Base-by-base conservation (phyloP, 148 eudicot genomes). In the Silene conica region DNA sequence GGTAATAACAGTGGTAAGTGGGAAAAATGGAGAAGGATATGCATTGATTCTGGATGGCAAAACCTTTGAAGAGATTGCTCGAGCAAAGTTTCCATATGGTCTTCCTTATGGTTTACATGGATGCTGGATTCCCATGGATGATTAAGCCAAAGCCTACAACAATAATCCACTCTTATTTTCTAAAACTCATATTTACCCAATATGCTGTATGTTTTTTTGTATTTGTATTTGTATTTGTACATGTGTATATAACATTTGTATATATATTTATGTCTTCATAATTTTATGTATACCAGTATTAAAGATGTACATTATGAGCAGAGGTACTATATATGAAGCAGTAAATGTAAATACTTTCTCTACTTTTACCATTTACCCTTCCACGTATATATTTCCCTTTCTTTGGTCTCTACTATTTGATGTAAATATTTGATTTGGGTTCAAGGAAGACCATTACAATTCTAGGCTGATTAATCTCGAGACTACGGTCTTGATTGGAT, bases 61-160 rank as follows among this genome's bases (percentile, higher is more conserved):
- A 0, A 82, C 89, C 13, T 95, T 95, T 70, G 82, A 90, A 77
- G 99, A 95, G 84, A 89, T 92, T 67, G 97, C 97, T 31, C 83
- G 99, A 62, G 99, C 97, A 12, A 90, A 90, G 77, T 95, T 95
- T 77, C 97, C 99, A 3, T 92, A 92, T 56, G 99, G 97, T 61
- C 94, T 95, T 52, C 99, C 97, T 50, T 95, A 95, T 58, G 99
- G 99, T 15, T 85, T 95, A 61, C 99, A 95, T 79, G 99, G 99
- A 26, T 92, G 97, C 45, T 95, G 99, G 99, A 88, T 95, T 77
- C 97, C 99, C 26, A 80, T 28, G 79, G 83, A 76, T 6, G n/a
- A n/a, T n/a, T n/a, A n/a, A n/a, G n/a, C n/a, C 70, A 71, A 71
- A 56, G 11, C 48, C 25, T 1, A 4, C 22, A 1, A 25, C 22